Conservation (phyloP, 1,139 yeast species). For the Groenewaldozyma sp. region DNA sequence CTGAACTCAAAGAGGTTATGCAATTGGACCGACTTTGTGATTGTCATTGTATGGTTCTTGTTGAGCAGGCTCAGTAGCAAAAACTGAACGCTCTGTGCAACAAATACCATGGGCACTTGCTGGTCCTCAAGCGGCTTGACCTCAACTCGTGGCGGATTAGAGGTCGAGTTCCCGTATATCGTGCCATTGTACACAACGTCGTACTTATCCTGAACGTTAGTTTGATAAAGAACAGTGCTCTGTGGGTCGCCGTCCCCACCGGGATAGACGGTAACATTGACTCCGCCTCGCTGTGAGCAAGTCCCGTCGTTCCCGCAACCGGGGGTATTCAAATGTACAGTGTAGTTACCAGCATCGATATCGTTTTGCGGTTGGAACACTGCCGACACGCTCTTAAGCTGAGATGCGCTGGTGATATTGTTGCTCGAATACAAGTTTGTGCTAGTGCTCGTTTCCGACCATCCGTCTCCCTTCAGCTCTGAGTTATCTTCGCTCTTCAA, state of each 20-base stretch:
- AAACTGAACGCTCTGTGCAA: conserved; percentile 63
- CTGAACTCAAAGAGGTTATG: conserved; percentile 83
- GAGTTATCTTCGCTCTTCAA: conserved; percentile 14
- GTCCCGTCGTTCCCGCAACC: conserved; percentile 69
- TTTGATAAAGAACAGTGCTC: conserved; percentile 54
- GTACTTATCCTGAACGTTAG: conserved; percentile 69
- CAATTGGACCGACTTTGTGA: conserved; percentile 30
- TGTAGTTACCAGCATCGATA: conserved; percentile 58
- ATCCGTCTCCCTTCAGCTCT: conserved; percentile 18
- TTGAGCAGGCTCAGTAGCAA: conserved; percentile 27
- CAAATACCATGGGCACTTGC: conserved; percentile 41
- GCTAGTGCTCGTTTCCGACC: conserved; percentile 22
- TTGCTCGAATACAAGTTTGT: conserved; percentile 31
- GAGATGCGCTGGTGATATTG: conserved; percentile 28
- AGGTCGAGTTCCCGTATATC: conserved; percentile 40
- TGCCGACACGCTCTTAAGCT: conserved; percentile 37
- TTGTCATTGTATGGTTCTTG: conserved; percentile 13
- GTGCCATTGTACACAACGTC: conserved; percentile 70
- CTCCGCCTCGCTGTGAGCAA: conserved; percentile 64
- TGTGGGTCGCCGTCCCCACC: conserved; percentile 36
- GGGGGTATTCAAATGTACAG: conserved; percentile 69
- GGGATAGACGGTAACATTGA: conserved; percentile 59
- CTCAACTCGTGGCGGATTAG: conserved; percentile 41
- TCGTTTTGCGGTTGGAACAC: conserved; percentile 62
- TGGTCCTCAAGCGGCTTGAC: conserved; percentile 31